Percentiles rank a stretch among this genome's conserved stretches.
Conservation (phyloP, 306 rosid species). For the Acacia confusa region DNA sequence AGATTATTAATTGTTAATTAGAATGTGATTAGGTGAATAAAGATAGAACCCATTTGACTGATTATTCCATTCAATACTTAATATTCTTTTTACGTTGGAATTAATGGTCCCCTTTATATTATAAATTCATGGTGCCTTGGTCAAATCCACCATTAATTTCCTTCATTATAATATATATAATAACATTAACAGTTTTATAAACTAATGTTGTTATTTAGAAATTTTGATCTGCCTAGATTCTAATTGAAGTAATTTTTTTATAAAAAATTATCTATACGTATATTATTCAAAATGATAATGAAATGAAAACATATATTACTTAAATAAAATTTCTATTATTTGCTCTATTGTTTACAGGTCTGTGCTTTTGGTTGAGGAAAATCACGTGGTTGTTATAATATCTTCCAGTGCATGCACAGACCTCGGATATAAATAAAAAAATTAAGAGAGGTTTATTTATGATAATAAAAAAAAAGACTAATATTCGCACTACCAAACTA, state of each 20-base stretch:
- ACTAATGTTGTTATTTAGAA: not conserved
- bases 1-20: not conserved
- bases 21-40: not conserved
- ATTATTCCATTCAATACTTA: conserved; percentile 8
- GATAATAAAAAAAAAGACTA: not conserved
- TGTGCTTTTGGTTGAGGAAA: not conserved
- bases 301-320: not conserved
- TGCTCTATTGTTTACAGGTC: not conserved
- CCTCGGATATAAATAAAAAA: not conserved
- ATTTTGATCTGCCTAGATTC: not conserved
- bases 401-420: not conserved
- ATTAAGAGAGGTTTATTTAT: not conserved
- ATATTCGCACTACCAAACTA: conserved; percentile 7
- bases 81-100: not conserved
- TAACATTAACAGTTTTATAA: not conserved
- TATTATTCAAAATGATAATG: not conserved
- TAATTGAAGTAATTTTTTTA: not conserved
- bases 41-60: not conserved
- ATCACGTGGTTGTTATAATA: not conserved
- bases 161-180: not conserved
- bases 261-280: too few species aligned
- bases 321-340: not conserved
- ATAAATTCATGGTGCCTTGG: not conserved
- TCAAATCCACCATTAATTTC: not conserved
- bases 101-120: not conserved